These are phyloP conservation scores for Curvularia sp. DNA, from an alignment of 2,329 filamentous ascomycete genomes.

Conservation along the genomic window DNA sequence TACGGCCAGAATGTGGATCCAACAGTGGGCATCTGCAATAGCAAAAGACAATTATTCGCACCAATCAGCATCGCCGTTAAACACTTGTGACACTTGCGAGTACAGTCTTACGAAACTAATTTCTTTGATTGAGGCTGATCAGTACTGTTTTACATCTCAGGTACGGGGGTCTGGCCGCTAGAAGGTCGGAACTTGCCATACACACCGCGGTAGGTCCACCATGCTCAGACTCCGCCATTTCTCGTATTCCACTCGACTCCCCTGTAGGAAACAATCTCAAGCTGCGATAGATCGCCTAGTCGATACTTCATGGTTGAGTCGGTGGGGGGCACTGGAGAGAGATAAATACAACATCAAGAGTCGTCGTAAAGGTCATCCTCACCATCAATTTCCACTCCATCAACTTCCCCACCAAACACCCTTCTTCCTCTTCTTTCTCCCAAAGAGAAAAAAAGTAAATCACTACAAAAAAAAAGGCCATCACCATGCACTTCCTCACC, in stretches of 20 bases:
- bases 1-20: not conserved
- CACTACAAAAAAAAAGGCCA: not conserved
- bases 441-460: not conserved
- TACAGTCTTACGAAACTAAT: not conserved
- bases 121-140: not conserved
- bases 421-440: constrained; percentile 5
- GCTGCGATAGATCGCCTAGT: not conserved
- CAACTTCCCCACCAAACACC: not conserved
- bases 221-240: not conserved
- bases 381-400: not conserved
- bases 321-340: not conserved
- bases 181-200: not conserved
- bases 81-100: not conserved
- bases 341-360: not conserved
- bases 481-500: constrained; percentile 31
- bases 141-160: not conserved
- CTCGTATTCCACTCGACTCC: not conserved
- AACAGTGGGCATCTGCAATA: not conserved
- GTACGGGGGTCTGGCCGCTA: not conserved
- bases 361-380: not conserved
- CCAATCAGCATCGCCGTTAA: not conserved
- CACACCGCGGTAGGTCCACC: not conserved
- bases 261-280: not conserved
- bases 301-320: not conserved
- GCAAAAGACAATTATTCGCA: not conserved